Base-by-base conservation (phyloP, 495 filamentous ascomycete species). In the Daldinia decipiens region DNA sequence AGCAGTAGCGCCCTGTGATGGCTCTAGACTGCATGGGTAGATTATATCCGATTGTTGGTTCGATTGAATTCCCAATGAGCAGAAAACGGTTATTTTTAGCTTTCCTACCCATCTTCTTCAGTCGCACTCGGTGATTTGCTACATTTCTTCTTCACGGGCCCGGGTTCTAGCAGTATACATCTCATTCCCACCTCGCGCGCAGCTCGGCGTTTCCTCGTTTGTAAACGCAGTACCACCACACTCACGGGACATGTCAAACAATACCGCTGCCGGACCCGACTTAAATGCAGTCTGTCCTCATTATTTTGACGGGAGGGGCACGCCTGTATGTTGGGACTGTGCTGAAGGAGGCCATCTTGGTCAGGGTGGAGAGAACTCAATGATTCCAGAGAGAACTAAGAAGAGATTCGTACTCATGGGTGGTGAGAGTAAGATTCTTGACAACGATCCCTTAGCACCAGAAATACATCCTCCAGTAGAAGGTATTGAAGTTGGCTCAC, bases 271-370 rank as follows among this genome's bases (percentile, higher is more conserved):
- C 7, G 43, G 19, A 11, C 2, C 21, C 9, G 43, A 47, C 43
- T 47, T 24, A 21, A 47, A 47, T 21, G 19, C 4, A 1, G 43
- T 47, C 43, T 47, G 43, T 24, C 43, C 43, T 4, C 43, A 47
- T 21, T 24, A 75, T 62, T 55, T 63, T 7, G 36, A 73, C n/a
- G 62, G 40, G 27, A 62, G 36, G 17, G 53, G 62, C 24, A 40
- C 63, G 40, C 62, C 70, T 1, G 31, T 62, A 12, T 75, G 73
- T 38, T 75, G 70, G 70, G 67, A 73, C 51, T 75, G 73, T 43
- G 54, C 58, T 13, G 73, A 75, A 43, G 55, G 32, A 56, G 70
- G 63, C 24, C 67, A 62, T 34, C 21, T 43, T 6, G 27, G n/a
- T 4, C 19, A 43, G 7, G n/a, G 39, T 12, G n/a, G 24, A 47